A percentile compares a stretch with the other conserved stretches of the same genome.
Evolutionary conservation across 176 grass and related monocot species (phyloP).

Genomic region (Microstegium vimineum): DNA sequence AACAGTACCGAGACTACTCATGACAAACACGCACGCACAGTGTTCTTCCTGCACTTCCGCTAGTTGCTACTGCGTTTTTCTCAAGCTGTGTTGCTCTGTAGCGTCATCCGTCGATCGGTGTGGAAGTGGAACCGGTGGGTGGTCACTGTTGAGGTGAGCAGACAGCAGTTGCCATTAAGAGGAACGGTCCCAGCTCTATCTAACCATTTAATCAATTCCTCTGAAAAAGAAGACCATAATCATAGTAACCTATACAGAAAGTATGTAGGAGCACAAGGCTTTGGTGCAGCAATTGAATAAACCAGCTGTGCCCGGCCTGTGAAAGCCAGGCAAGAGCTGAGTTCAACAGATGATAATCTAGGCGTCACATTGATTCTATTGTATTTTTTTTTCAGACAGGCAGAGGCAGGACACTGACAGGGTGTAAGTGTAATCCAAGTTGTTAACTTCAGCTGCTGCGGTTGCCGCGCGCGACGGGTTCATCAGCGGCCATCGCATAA

Average conservation of each 20-base stretch:
- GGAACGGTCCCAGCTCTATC: constrained; percentile 17
- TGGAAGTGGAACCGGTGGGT: constrained; percentile 4
- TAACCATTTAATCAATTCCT: not conserved
- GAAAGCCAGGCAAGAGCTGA: not conserved
- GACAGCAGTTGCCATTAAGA: constrained; percentile 36
- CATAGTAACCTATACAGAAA: not conserved
- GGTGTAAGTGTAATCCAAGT: not conserved
- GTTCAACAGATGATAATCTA: not conserved
- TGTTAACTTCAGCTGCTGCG: not conserved
- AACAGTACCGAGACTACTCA: not conserved
- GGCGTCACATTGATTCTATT: not conserved
- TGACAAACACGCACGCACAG: not conserved
- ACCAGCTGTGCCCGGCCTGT: not conserved
- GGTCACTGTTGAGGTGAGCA: constrained; percentile 23
- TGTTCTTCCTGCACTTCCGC: not conserved
- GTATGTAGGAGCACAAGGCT: not conserved
- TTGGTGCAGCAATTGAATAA: constrained; percentile 7
- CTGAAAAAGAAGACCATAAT: not conserved
- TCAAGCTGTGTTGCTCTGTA: not conserved
- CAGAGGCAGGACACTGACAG: too few species aligned
- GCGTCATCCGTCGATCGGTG: not conserved
- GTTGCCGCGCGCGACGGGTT: not conserved
- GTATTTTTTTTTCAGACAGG: not conserved
- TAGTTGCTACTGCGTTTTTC: not conserved
- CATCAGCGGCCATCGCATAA: not conserved